Evolutionary conservation across 495 filamentous ascomycete species (phyloP), one percentile per base, ranked within the genome.

Genomic region (Glarea lozoyensis): DNA sequence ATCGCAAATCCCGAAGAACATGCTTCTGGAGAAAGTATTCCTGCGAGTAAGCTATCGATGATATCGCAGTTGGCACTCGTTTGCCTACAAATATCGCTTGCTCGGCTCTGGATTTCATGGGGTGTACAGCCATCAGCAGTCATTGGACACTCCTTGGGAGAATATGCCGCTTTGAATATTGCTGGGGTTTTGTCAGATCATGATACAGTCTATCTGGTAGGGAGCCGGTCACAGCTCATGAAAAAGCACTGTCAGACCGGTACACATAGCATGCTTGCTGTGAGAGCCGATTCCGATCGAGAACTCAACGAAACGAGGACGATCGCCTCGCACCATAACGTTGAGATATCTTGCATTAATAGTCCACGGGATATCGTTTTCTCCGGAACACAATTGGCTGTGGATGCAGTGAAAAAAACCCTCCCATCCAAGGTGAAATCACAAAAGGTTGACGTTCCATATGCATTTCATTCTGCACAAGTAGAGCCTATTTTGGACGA

Each of bases 111-210:
- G 88, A 60, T 50, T 15, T 80, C 84, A 4, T 80, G 86, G 70
- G 88, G 85, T 20, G 69, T 93, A 42, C 75, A 62, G 19, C 86
- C 88, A 15, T 66, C 72, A 32, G 81, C 80, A 22, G 85, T 94
- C 3, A 67, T 94, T 23, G 89, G 89, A 17, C 89, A 96, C 63
- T 92, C 85, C 56, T 46, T 76, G 13, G 88, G 88, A 42, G 88
- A 95, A 58, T 94, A 90, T 62, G 86, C 88, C 37, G 88, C 88
- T 9, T 67, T 94, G 2, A 70, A 89, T 52, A 78, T 80, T 25
- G 80, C 87, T 12, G 88, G 86, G 37, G 81, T 93, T 9, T 61
- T 95, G 12, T 84, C 82, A 3, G 81, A 75, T 19, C 76, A 75
- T 48, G 87, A 94, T 54, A 79, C 83, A 17, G 78, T 95, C 54